Conservation (phyloP, 2,329 filamentous ascomycete species). For the Monilinia fructigena region DNA sequence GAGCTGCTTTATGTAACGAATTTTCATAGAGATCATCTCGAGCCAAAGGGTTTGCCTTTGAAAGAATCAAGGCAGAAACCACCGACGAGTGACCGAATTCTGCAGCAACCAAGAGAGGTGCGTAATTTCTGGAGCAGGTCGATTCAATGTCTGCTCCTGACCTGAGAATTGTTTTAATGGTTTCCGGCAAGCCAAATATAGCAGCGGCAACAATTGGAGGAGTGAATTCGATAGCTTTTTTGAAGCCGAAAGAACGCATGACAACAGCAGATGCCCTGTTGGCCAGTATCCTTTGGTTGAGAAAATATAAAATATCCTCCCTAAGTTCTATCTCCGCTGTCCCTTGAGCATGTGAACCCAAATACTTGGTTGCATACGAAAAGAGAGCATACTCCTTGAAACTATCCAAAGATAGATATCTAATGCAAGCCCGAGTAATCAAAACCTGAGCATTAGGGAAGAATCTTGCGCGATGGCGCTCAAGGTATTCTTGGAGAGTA, state of each 20-base stretch:
- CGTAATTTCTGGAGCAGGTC: neutral
- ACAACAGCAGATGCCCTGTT: neutral
- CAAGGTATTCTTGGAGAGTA: slow-evolving; percentile 37
- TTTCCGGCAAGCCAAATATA: slow-evolving; percentile 2
- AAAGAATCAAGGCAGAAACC: neutral
- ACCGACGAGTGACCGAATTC: neutral
- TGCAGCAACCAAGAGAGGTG: slow-evolving; percentile 13
- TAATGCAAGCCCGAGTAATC: slow-evolving; percentile 30
- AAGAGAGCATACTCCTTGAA: slow-evolving; percentile 36
- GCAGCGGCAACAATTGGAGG: slow-evolving; percentile 1
- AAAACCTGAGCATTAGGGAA: slow-evolving; percentile 24
- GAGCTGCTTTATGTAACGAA: slow-evolving; percentile 1
- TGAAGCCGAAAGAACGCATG: neutral
- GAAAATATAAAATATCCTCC: slow-evolving; percentile 1
- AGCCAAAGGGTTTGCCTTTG: slow-evolving; percentile 9
- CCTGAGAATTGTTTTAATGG: neutral
- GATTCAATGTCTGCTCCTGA: neutral
- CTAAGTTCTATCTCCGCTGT: neutral
- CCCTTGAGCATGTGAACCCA: slow-evolving; percentile 38
- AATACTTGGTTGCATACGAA: slow-evolving; percentile 39
- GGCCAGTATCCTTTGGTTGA: neutral
- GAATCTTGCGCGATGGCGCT: slow-evolving; percentile 11
- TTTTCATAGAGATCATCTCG: slow-evolving; percentile 5
- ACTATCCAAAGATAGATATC: slow-evolving; percentile 34
- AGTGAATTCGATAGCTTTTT: neutral